Evolutionary conservation across 2,329 filamentous ascomycete species (phyloP), one percentile per base, ranked within the genome.

Genomic region (Sphaerulina musiva): DNA sequence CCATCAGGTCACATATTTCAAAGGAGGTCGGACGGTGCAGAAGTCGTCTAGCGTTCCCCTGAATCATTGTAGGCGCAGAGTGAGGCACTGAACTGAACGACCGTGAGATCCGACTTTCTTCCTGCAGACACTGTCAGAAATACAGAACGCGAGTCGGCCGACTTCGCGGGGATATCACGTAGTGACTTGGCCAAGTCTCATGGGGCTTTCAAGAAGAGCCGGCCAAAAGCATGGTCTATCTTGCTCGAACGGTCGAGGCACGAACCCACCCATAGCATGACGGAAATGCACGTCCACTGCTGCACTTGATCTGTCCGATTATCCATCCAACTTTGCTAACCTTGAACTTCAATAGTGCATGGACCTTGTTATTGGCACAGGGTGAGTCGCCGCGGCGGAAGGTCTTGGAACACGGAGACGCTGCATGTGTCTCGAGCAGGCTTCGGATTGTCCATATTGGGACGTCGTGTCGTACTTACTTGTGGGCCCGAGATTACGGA

Each of bases 221-320:
- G 31, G 48, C 40, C 29, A 40, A 44, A 45, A 39, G 31, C 31
- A 45, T 44, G 41, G 48, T 32, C 41, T 34, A n/a, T 29, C 31
- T 44, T n/a, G 26, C 26, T 29, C 26, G 26, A 29, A 7, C 26
- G 5, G 26, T 40, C 40, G 44, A 36, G 48, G 23, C 26, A 34
- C 12, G n/a, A 31, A 43, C 29, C 14, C 31, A 39, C 29, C 9
- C 48, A 38, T 51, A 40, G 48, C 39, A 17, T 39, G 17, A 9
- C 32, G 48, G 48, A 17, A 45, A 45, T 51, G 40, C 48, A 49
- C 45, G 38, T 51, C 48, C 40, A 45, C 3, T 51, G 48, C 48
- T 44, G 29, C 40, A 29, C 32, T 51, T 17, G 36, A 26, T 23
- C 44, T 29, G 36, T 14, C 44, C n/a, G 42, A 8, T 26, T 26